These are phyloP conservation scores for Claviceps sp. DNA, from an alignment of 2,329 filamentous ascomycete species.

Conservation along the genomic window DNA sequence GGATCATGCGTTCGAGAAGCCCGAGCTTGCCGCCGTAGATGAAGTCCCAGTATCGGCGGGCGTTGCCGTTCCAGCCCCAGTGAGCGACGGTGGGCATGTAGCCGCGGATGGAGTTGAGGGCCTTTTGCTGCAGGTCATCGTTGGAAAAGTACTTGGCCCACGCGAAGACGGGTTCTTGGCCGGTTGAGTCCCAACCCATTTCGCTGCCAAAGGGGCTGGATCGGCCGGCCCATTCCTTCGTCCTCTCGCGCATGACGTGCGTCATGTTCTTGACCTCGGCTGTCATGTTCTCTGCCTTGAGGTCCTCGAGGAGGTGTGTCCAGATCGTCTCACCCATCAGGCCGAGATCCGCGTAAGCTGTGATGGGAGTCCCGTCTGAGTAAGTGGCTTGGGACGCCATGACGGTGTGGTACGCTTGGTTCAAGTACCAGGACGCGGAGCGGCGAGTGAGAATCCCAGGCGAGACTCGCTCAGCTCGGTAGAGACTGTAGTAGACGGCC, in stretches of 20 bases:
- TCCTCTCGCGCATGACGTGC: constrained; percentile 33
- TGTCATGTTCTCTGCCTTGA: constrained; percentile 31
- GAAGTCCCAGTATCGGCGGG: constrained; percentile 44
- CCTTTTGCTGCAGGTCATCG: constrained; percentile 22
- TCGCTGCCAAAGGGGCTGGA: constrained; percentile 45
- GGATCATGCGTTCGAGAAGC: constrained; percentile 31
- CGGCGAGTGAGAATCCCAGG: constrained; percentile 27
- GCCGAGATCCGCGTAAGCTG: constrained; percentile 31
- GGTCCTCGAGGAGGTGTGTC: constrained; percentile 36
- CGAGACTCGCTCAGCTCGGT: constrained; percentile 37
- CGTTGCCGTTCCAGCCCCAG: constrained; percentile 51
- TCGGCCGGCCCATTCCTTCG: constrained; percentile 34
- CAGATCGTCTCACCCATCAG: constrained; percentile 49
- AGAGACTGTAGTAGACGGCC: constrained; percentile 43
- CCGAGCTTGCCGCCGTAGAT: constrained; percentile 28
- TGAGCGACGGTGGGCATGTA: constrained; percentile 45
- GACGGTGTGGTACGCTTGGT: constrained; percentile 36
- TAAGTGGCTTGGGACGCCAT: neutral
- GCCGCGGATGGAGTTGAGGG: constrained; percentile 38
- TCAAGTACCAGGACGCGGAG: constrained; percentile 41
- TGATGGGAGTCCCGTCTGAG: constrained; percentile 19
- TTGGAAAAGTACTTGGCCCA: constrained; percentile 30
- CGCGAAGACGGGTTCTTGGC: constrained; percentile 47
- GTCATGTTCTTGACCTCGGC: constrained; percentile 27
- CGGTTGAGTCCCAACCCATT: constrained; percentile 50